Evolutionary conservation across 2,329 filamentous ascomycete genomes (phyloP), one percentile per base, ranked within the genome.

Genomic region (Rutstroemia sp.): DNA sequence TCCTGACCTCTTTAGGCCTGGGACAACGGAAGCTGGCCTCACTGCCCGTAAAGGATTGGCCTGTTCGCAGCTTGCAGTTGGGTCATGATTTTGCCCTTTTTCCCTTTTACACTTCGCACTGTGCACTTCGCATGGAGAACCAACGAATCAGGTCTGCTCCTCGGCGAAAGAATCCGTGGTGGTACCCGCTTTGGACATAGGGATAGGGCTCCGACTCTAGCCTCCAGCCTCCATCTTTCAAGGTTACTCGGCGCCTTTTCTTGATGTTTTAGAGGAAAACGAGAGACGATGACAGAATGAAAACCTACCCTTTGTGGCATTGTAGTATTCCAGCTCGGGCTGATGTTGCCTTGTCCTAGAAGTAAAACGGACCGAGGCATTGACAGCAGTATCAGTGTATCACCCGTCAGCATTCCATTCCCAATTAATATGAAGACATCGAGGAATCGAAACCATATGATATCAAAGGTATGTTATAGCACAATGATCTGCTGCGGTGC

Each of bases 181-280:
- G 19, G 45, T 55, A 42, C 46, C 46, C 46, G 38, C 52, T 50
- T 44, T 49, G 45, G 38, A 42, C 47, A 51, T 51, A 45, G 38
- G 45, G 53, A 27, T 27, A 27, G 25, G 25, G 25, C 25, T 27
- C 25, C 7, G 25, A 6, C 25, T 27, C 25, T 8, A 27, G 25
- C 25, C 53, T 50, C 53, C 46, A 55, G 53, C 53, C 53, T 55
- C 38, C 37, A 49, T 50, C 48, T 45, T 19, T 49, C n/a, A 16
- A 42, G 39, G n/a, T 19, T 42, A 19, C n/a, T 19, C 16, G n/a
- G 8, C 16, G 19, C 16, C 25, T 42, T 49, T 54, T 21, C 19
- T 27, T 27, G 10, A n/a, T 19, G 41, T 17, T 47, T 12, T 34
- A 34, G 30, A 30, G 5, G 14, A 38, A 47, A 25, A 47, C 5